Evolutionary conservation across 805 yeast genomes (phyloP).

Genomic region (Zygosaccharomyces rouxii): DNA sequence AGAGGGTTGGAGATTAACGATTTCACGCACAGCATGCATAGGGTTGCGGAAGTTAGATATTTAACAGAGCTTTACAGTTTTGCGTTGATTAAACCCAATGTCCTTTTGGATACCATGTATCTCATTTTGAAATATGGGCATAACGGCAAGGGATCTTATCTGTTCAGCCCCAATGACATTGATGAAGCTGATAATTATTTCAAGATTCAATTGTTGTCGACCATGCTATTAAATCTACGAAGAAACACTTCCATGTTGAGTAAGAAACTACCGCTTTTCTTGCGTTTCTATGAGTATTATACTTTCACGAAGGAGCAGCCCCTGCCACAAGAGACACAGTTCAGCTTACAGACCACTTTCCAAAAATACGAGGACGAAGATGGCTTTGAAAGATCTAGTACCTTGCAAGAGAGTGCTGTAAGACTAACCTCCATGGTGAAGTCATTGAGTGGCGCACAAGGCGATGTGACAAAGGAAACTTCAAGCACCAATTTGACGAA

Average conservation of each 20-base stretch:
- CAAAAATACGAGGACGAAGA: constrained; percentile 28
- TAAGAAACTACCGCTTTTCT: constrained; percentile 38
- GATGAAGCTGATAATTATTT: constrained; percentile 71
- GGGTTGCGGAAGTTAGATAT: constrained; percentile 59
- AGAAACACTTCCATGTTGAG: constrained; percentile 18
- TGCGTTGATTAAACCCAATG: constrained; percentile 43
- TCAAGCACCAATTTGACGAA: background rate
- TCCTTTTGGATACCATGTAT: constrained; percentile 50
- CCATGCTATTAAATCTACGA: constrained; percentile 37
- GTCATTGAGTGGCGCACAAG: background rate
- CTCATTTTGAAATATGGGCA: constrained; percentile 63
- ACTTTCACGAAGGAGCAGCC: constrained; percentile 56
- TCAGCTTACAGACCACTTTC: constrained; percentile 46
- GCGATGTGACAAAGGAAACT: background rate
- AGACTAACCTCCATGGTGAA: constrained; percentile 27
- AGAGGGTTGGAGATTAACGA: constrained; percentile 64
- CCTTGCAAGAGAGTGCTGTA: constrained; percentile 42
- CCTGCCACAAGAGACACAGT: constrained; percentile 58
- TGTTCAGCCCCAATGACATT: constrained; percentile 37
- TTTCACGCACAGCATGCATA: constrained; percentile 51
- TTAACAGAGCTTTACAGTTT: constrained; percentile 53
- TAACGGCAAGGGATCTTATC: constrained; percentile 52
- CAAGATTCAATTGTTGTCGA: constrained; percentile 54
- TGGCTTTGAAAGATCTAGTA: constrained; percentile 36
- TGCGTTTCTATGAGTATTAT: constrained; percentile 69